A percentile compares a stretch with the other conserved stretches of the same genome.
phyloP scores from a whole-genome alignment of 2,329 filamentous ascomycete genomes.

The Epichloe scottii region DNA sequence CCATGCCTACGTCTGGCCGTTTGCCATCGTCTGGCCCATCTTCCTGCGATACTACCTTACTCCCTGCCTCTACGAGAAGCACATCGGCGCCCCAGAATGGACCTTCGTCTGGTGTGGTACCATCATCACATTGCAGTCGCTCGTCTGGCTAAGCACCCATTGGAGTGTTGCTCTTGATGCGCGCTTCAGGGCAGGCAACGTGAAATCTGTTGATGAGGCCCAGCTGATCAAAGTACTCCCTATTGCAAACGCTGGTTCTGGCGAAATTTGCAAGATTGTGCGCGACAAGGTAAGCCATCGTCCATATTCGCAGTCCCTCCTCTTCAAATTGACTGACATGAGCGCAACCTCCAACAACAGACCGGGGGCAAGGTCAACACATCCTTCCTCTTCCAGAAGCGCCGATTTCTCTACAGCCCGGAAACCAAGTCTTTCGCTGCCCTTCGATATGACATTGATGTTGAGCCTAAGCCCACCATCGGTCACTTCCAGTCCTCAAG shows the following conservation, averaged over 20 bases:
- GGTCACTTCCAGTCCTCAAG: slow-evolving; percentile 66
- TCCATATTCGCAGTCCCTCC: neutral
- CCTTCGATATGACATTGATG: slow-evolving; percentile 71
- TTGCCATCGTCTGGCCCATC: slow-evolving; percentile 78
- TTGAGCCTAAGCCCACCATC: slow-evolving; percentile 69
- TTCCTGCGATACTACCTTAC: slow-evolving; percentile 84
- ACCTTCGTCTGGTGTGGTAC: slow-evolving; percentile 88
- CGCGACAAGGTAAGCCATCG: slow-evolving; percentile 49
- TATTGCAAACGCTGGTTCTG: slow-evolving; percentile 72
- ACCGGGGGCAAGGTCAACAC: slow-evolving; percentile 60
- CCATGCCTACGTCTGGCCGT: slow-evolving; percentile 89
- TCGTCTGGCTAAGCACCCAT: slow-evolving; percentile 91
- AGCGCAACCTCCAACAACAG: slow-evolving; percentile 21
- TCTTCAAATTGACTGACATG: neutral
- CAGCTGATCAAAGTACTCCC: slow-evolving; percentile 88
- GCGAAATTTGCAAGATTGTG: slow-evolving; percentile 75
- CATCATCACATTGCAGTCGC: slow-evolving; percentile 77
- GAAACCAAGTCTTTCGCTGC: slow-evolving; percentile 66
- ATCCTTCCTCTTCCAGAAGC: slow-evolving; percentile 96
- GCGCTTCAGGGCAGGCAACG: slow-evolving; percentile 65
- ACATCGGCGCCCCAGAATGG: slow-evolving; percentile 94
- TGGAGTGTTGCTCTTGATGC: slow-evolving; percentile 88
- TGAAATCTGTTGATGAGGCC: slow-evolving; percentile 58
- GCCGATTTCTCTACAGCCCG: slow-evolving; percentile 76
- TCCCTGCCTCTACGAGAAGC: slow-evolving; percentile 71